Evolutionary conservation across 176 grass and related monocot genomes (phyloP).

Genomic region (Aegilops tauschii): DNA sequence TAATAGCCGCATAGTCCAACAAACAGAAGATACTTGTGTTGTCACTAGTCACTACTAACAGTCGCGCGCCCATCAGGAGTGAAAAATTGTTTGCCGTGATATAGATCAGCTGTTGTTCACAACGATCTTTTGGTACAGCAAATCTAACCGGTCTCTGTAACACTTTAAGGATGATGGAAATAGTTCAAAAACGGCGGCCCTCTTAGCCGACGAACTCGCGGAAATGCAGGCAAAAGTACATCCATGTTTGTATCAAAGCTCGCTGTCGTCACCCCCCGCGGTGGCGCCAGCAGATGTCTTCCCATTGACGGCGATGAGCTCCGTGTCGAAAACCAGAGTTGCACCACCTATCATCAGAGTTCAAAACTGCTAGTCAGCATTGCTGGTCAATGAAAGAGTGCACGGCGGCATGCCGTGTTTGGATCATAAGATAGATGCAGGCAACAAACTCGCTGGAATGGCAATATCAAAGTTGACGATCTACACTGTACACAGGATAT

Average conservation of each 20-base stretch:
- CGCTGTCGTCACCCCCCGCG: slow-evolving; percentile 24
- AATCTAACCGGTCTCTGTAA: neutral
- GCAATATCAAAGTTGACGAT: neutral
- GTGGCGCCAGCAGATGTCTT: slow-evolving; percentile 35
- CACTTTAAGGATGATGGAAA: neutral
- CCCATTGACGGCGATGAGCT: slow-evolving; percentile 79
- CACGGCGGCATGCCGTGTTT: neutral
- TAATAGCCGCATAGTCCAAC: neutral
- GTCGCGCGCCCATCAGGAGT: neutral
- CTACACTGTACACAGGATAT: neutral
- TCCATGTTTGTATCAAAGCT: slow-evolving; percentile 37
- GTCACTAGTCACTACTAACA: too few relatives aligned
- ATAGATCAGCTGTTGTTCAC: neutral
- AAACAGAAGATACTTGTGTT: neutral
- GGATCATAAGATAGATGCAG: neutral
- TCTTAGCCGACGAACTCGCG: neutral
- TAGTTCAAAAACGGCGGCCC: neutral
- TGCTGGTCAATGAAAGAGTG: neutral
- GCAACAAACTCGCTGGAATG: neutral
- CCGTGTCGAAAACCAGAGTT: slow-evolving; percentile 80
- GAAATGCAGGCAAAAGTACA: neutral
- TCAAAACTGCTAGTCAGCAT: slow-evolving; percentile 7
- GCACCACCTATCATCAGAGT: slow-evolving; percentile 56
- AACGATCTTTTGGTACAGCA: neutral
- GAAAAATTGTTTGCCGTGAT: neutral